Evolutionary conservation across 1,284 basidiomycete species (phyloP), one percentile per base, ranked within the genome.

Genomic region (Tilletia walkeri): DNA sequence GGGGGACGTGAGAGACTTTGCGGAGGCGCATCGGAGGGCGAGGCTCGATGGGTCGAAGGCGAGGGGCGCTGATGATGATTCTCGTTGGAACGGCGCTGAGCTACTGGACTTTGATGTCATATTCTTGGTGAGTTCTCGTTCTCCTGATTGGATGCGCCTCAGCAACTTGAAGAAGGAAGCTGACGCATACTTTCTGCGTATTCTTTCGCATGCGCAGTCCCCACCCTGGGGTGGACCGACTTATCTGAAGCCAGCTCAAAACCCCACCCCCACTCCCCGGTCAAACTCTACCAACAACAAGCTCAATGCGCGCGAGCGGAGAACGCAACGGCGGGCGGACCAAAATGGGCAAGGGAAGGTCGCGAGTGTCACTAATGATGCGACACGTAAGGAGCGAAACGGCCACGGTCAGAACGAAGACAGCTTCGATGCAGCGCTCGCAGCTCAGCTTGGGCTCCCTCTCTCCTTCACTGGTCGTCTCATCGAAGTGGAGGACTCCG

Each of bases 1-100:
- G n/a, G 88, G 88, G 1, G 95, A 98, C 85, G 96, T 91, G 82
- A 82, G 92, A 49, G 87, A 90, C 5, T 96, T 95, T 81, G 91
- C 91, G 1, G 85, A 87, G 18, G 72, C 38, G 5, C 65, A n/a
- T 34, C 30, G 9, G 53, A 1, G n/a, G 47, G 65, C 39, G 53
- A 53, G 18, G 18, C 67, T 24, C 49, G 59, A 16, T 36, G 61
- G n/a, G 50, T 61, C 48, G 69, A 68, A 24, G 63, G 78, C 71
- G 14, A 66, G 53, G 66, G 61, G 65, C 30, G 54, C 18, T 4
- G 34, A 48, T 73, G 73, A 36, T 7, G 69, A 67, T 1, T 50
- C 66, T 2, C 63, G 67, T 4, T 78, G 77, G 75, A 50, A 73
- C 1, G 78, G 75, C 30, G 72, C 74, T 14, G 66, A 73, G 18